Evolutionary conservation across 2,329 filamentous ascomycete species (phyloP), one percentile per base, ranked within the genome.

Genomic region (Eutypella sp.): DNA sequence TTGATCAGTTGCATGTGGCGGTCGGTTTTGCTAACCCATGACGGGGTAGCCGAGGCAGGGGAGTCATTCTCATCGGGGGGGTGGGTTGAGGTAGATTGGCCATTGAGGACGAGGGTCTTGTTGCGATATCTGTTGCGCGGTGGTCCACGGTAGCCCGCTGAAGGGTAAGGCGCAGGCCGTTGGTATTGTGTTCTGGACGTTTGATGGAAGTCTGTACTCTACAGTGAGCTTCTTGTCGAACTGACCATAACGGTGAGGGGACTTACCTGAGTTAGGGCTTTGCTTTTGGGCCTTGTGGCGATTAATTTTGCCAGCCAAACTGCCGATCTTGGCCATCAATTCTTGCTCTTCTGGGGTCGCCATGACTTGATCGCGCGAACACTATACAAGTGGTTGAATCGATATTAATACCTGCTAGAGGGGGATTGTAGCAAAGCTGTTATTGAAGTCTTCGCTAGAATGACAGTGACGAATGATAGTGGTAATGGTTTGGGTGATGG

Each of bases 1-100:
- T 92, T 95, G 66, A 95, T 93, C 34, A 95, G 71, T 64, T 95
- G 88, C 61, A 87, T 79, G 61, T 91, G 87, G 41, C 85, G 84
- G 62, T 87, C 87, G 41, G 75, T 84, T 61, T 84, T 87, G 5
- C 82, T 79, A 36, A 93, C 78, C 81, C 85, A 92, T 3, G 79
- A 66, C 16, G 62, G 52, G 33, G 60, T 65, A 2, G 67, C 64
- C 3, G 67, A 59, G 25, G 67, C 65, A 8, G 65, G 62, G 9
- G 65, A 46, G 8, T 65, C 59, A 34, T 59, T 58, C 15, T 47
- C 47, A 24, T 58, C 56, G 15, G 56, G 52, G 42, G 47, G 51
- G 9, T 52, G 53, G 45, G 52, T 58, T 49, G 50, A 57, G 44
- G 55, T 47, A 20, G 52, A 38, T 46, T 62, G 53, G 42, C 61